phyloP scores from a whole-genome alignment of 2,329 filamentous ascomycete genomes.

The Epichloe scottii region DNA sequence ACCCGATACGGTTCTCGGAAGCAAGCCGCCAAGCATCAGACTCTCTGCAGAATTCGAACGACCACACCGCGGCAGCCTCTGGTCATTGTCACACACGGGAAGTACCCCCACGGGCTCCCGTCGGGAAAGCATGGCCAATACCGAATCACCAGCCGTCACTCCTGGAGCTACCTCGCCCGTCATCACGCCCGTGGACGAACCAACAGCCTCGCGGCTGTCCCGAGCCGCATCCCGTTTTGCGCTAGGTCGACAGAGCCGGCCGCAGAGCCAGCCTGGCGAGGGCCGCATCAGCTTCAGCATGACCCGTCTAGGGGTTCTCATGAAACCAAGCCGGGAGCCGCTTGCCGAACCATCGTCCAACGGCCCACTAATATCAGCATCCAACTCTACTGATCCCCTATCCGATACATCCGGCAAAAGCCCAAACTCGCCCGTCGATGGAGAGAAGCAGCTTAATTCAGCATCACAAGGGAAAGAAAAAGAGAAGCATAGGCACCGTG shows the following conservation, averaged over 20 bases:
- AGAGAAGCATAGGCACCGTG: slow-evolving; percentile 18
- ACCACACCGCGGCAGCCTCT: slow-evolving; percentile 34
- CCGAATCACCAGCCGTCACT: slow-evolving; percentile 30
- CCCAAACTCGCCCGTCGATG: slow-evolving; percentile 13
- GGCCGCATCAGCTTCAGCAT: slow-evolving; percentile 45
- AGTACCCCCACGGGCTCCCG: slow-evolving; percentile 26
- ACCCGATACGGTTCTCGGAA: slow-evolving; percentile 12
- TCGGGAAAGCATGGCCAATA: slow-evolving; percentile 38
- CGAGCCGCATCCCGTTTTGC: slow-evolving; percentile 45
- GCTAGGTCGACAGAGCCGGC: slow-evolving; percentile 36
- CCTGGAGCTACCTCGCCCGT: slow-evolving; percentile 24
- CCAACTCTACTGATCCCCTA: slow-evolving; percentile 14
- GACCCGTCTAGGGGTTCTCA: slow-evolving; percentile 39
- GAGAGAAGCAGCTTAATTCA: slow-evolving; percentile 6
- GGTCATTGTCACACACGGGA: slow-evolving; percentile 23
- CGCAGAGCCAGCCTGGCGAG: slow-evolving; percentile 46
- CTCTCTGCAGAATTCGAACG: slow-evolving; percentile 43
- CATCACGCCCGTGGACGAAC: slow-evolving; percentile 39
- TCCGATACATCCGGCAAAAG: slow-evolving; percentile 11
- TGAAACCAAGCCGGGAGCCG: slow-evolving; percentile 38
- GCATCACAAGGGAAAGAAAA: slow-evolving; percentile 14
- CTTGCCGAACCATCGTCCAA: slow-evolving; percentile 13
- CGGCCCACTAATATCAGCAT: slow-evolving; percentile 13
- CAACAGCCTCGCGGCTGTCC: slow-evolving; percentile 40
- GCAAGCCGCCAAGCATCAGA: slow-evolving; percentile 37